A percentile compares a stretch with the other conserved stretches of the same genome.
phyloP scores from a whole-genome alignment of 2,329 filamentous ascomycete genomes.

The Microdochium trichocladiopsis region DNA sequence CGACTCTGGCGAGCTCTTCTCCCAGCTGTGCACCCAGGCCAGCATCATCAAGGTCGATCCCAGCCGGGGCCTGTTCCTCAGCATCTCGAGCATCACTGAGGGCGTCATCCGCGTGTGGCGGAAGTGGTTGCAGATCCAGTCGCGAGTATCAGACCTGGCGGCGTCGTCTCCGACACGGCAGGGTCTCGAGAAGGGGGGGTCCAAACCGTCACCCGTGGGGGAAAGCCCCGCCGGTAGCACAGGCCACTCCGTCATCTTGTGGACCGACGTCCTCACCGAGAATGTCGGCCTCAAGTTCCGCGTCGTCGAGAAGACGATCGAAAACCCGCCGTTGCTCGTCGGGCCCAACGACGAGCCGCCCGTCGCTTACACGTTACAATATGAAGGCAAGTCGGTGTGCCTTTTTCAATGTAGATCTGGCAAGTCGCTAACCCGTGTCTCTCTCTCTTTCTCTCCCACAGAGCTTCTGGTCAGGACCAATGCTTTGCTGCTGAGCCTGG shows the following conservation, averaged over 20 bases:
- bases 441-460: no score
- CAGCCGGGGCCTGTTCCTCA: slow-evolving; percentile 53
- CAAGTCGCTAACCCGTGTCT: not conserved
- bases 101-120: slow-evolving; percentile 65
- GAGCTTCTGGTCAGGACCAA: slow-evolving; percentile 62
- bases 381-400: slow-evolving; percentile 50
- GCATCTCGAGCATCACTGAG: slow-evolving; percentile 59
- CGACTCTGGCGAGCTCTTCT: slow-evolving; percentile 65
- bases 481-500: slow-evolving; percentile 56
- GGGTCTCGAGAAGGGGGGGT: slow-evolving; percentile 6
- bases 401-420: not conserved
- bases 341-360: slow-evolving; percentile 55
- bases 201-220: no score
- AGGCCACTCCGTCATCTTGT: slow-evolving; percentile 42
- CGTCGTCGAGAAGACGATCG: slow-evolving; percentile 43
- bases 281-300: slow-evolving; percentile 64
- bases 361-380: slow-evolving; percentile 63
- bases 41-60: slow-evolving; percentile 63
- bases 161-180: slow-evolving; percentile 11
- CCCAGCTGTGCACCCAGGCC: slow-evolving; percentile 62
- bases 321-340: slow-evolving; percentile 46
- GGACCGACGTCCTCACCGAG: slow-evolving; percentile 52
- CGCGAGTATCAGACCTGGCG: slow-evolving; percentile 12
- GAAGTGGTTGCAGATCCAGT: slow-evolving; percentile 54
- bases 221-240: no score